Evolutionary conservation across 768 basidiomycete genomes (phyloP), one percentile per base, ranked within the genome.

Genomic region (Amanita rubescens): DNA sequence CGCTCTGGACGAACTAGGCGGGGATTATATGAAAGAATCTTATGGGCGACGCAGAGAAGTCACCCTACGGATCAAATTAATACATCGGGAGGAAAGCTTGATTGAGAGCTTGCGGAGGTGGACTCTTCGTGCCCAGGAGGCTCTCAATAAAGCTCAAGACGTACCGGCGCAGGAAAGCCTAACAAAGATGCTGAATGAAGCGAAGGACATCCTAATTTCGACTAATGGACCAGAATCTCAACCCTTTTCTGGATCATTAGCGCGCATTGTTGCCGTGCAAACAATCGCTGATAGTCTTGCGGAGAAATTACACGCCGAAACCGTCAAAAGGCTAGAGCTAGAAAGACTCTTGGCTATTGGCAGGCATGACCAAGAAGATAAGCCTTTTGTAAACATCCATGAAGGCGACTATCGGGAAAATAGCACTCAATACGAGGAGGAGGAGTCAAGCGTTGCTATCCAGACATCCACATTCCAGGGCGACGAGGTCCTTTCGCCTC

Each of bases 11-110:
- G 82, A 87, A 41, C 69, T 90, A 0, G 82, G 84, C 0, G 79
- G 82, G 34, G 85, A 90, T 50, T 71, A 88, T 27, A 75, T 82
- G 33, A 80, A 83, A 25, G 90, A 90, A 63, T 73, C 77, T 0
- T 87, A 80, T 55, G 89, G 87, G 2, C 77, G 90, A 15, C 70
- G 90, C 20, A 72, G 85, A 32, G 90, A 93, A 60, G 77, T 90
- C 0, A 72, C 78, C 0, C 61, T 90, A 24, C 69, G 89, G 10
- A 77, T 92, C 2, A 71, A 75, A 0, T 69, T 88, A 59, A 69
- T 84, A 1, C 74, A 75, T 0, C 69, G 86, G n/a, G 88, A 90
- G 60, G 86, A 88, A 61, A 65, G 70, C 24, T 59, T 84, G 0
- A 69, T 73, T 1, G 81, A 84, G 58, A 73, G 68, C 6, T 59